These are phyloP conservation scores for Vitis amurensis DNA, from an alignment of 164 flowering plant genomes.

Conservation along the genomic window DNA sequence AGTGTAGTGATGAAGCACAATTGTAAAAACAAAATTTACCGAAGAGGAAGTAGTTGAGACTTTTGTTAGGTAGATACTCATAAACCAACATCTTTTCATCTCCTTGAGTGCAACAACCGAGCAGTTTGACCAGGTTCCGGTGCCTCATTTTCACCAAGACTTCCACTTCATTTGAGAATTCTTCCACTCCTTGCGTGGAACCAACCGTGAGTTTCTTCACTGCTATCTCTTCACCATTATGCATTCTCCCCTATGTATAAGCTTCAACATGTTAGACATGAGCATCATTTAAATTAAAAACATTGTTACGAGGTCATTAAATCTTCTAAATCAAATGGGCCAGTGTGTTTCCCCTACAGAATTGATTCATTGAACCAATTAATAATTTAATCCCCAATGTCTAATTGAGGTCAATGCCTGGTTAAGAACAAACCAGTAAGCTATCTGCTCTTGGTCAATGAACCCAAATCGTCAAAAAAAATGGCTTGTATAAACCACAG, in stretches of 20 bases:
- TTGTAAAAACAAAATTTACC: constrained; percentile 15
- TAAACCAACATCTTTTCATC: constrained; percentile 25
- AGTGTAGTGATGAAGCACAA: too few species aligned
- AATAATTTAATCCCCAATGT: background rate
- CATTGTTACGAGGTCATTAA: background rate
- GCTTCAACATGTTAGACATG: background rate
- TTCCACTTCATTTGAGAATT: constrained; percentile 26
- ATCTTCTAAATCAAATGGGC: too few species aligned
- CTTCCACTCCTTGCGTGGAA: constrained; percentile 23
- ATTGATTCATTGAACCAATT: background rate
- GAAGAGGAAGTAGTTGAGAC: constrained; percentile 24
- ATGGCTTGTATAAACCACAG: too few species aligned
- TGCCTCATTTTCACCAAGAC: constrained; percentile 23
- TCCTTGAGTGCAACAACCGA: constrained; percentile 25
- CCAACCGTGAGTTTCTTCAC: constrained; percentile 23
- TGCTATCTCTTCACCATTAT: constrained; percentile 23
- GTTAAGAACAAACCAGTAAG: too few species aligned
- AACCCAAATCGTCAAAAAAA: too few species aligned
- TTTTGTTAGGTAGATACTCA: constrained; percentile 25
- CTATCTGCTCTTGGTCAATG: too few species aligned
- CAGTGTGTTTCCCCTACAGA: background rate
- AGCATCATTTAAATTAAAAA: background rate
- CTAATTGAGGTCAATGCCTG: too few species aligned
- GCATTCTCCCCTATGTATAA: constrained; percentile 17
- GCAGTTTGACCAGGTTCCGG: constrained; percentile 23